Evolutionary conservation across 192 early-diverging fungal genomes (phyloP).

Genomic region (Funneliformis mosseae): DNA sequence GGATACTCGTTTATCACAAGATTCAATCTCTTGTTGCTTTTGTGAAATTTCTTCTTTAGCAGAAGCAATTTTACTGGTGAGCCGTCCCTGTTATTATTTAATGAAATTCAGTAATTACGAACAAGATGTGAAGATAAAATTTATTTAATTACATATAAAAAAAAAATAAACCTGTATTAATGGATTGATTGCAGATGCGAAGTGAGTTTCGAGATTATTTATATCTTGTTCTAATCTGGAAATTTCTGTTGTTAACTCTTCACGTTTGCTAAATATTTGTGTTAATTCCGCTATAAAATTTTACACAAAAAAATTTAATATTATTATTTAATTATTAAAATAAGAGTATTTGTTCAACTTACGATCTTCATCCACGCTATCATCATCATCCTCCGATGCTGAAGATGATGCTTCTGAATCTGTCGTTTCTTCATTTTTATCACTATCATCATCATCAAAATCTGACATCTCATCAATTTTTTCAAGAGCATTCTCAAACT

Average conservation of each 20-base stretch:
- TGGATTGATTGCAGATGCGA: neutral
- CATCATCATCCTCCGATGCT: slow-evolving; percentile 45
- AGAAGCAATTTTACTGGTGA: neutral
- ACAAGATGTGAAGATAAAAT: neutral
- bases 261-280: neutral
- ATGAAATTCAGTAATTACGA: neutral
- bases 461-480: slow-evolving; percentile 9
- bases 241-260: neutral
- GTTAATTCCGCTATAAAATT: neutral
- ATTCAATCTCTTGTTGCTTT: neutral
- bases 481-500: slow-evolving; percentile 12
- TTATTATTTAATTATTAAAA: neutral
- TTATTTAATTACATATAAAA: neutral
- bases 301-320: neutral
- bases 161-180: slow-evolving; percentile 4
- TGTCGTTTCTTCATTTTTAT: slow-evolving; percentile 47
- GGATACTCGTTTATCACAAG: neutral
- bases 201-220: neutral
- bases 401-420: slow-evolving; percentile 47
- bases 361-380: slow-evolving; percentile 39
- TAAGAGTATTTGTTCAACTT: neutral
- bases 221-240: neutral
- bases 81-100: neutral
- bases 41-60: neutral
- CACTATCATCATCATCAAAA: slow-evolving; percentile 41